phyloP scores from a whole-genome alignment of 2,329 filamentous ascomycete species.

The Penicillium sp. region DNA sequence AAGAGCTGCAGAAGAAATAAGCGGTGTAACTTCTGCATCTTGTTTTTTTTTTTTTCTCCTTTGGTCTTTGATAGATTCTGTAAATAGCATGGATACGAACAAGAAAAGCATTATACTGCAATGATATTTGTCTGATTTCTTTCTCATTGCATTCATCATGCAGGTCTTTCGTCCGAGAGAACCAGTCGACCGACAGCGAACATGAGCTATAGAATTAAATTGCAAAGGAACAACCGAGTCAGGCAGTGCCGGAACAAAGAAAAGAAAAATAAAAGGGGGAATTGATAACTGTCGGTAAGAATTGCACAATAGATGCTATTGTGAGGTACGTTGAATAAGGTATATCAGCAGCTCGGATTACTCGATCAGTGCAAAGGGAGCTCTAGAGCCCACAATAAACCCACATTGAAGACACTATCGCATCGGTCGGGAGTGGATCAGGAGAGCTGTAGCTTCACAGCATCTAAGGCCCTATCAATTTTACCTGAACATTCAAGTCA shows the following conservation, averaged over 20 bases:
- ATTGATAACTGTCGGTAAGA: neutral
- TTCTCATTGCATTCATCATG: neutral
- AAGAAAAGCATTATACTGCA: neutral
- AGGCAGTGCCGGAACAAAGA: neutral
- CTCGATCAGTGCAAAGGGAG: constrained; percentile 15
- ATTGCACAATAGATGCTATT: neutral
- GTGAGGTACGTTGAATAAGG: neutral
- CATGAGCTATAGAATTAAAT: neutral
- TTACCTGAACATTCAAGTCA: neutral
- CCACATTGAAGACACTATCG: neutral
- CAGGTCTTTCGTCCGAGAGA: constrained; percentile 2
- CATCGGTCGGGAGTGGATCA: neutral
- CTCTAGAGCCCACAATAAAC: neutral
- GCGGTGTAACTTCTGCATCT: constrained; percentile 13
- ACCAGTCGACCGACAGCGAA: neutral
- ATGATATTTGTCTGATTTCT: neutral
- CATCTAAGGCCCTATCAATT: neutral
- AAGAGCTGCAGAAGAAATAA: constrained; percentile 34
- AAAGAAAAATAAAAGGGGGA: neutral
- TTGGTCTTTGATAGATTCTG: constrained; percentile 12
- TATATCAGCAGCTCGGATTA: constrained; percentile 19
- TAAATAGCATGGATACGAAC: constrained; percentile 21
- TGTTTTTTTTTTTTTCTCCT: neutral
- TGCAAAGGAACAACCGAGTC: neutral
- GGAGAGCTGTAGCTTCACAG: neutral